Base-by-base conservation (phyloP, 1,284 basidiomycete species). In the Hemileia vastatrix region DNA sequence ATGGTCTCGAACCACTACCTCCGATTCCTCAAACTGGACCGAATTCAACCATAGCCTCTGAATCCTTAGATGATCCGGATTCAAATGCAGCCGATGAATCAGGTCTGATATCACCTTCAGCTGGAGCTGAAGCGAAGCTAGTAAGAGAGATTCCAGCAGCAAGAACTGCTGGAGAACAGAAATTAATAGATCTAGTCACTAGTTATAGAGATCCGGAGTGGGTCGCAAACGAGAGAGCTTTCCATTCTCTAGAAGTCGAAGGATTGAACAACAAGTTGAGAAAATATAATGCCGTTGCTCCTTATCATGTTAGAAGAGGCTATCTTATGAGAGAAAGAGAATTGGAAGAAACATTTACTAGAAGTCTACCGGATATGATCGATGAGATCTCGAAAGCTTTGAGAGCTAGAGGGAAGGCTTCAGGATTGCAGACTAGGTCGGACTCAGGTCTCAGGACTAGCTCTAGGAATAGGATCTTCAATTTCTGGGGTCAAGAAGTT, bases 241-340 rank as follows among this genome's bases (percentile, higher is more conserved):
- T 88, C 70, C 88, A 91, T 72, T 81, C 84, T 36, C 79, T 81
- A 1, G 85, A 84, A 18, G 70, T 92, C 44, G 80, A 79, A 24
- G 83, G 88, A 67, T 76, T 91, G 32, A 91, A 92, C 76, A 79
- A 82, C 8, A 77, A 86, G 5, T 84, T 90, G 33, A 79, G 86
- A 56, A 83, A 85, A 76, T 87, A 89, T 77, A 91, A 92, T 71
- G 84, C 82, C 8, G 76, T 86, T 44, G 88, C 88, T 8, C 88
- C 88, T 2, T 86, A 85, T 67, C 79, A 83, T 9, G 87, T 85
- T 19, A 80, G 88, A 15, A 77, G 85, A 48, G 77, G 82, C 3
- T 81, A 85, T 59, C 80, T 86, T 64, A 77, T 77, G 36, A 79
- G 81, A 19, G 77, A 79, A 8, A 76, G 73, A 18, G 88, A 90